A percentile compares a stretch with the other conserved stretches of the same genome.
These are phyloP conservation scores for Ustilago xerochloae DNA, from an alignment of 1,284 basidiomycete genomes.

Conservation along the genomic window DNA sequence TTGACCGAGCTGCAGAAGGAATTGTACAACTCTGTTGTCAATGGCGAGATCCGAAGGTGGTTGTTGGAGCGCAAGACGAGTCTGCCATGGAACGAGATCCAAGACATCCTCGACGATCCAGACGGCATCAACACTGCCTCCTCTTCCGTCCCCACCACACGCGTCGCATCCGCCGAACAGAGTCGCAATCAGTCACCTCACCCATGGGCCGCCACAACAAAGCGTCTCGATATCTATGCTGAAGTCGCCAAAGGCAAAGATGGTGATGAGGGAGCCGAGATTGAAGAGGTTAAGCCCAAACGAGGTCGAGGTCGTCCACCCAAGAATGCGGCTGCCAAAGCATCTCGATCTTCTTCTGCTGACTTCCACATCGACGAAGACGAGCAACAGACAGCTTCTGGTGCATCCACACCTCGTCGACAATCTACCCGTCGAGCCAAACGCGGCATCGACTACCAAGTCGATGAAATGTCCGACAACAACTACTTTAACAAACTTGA, in stretches of 20 bases:
- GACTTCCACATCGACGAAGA: conserved; percentile 12
- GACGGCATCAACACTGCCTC: conserved; percentile 42
- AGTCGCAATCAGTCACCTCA: conserved; percentile 34
- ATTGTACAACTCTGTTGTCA: conserved; percentile 77
- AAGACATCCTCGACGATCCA: conserved; percentile 48
- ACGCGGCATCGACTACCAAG: conserved; percentile 35
- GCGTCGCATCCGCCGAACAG: conserved; percentile 21
- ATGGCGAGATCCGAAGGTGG: conserved; percentile 55
- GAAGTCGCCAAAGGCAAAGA: conserved; percentile 6
- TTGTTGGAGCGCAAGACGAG: conserved; percentile 61
- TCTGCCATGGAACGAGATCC: conserved; percentile 47
- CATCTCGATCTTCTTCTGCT: conserved; percentile 23
- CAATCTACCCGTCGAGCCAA: conserved; percentile 29
- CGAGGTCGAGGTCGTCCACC: conserved; percentile 6
- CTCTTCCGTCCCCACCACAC: conserved; percentile 24
- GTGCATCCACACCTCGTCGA: conserved; percentile 35
- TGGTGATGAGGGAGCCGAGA: background rate
- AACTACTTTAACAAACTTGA: conserved; percentile 52
- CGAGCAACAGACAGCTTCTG: conserved; percentile 22
- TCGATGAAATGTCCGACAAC: conserved; percentile 48
- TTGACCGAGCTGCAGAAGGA: conserved; percentile 83
- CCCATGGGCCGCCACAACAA: conserved; percentile 32
- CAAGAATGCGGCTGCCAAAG: conserved; percentile 12
- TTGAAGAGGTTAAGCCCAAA: background rate
- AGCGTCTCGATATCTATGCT: conserved; percentile 11